These are phyloP conservation scores for Geranomyces variabilis DNA, from an alignment of 192 early-diverging fungal species.

Conservation along the genomic window DNA sequence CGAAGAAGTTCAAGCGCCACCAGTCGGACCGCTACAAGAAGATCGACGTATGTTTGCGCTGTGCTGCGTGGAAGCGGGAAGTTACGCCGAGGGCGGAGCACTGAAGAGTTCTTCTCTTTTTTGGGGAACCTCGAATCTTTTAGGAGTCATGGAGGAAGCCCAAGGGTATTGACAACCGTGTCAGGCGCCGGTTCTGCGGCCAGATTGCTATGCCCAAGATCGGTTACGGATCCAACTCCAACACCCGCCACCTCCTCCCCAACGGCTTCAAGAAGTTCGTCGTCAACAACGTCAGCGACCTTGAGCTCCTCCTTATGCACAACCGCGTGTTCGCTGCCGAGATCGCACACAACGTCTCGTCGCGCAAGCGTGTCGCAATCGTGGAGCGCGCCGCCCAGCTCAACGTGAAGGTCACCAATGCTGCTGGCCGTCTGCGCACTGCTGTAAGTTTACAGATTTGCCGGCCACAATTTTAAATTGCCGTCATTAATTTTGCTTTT, in stretches of 20 bases:
- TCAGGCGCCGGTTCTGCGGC: constrained; percentile 98
- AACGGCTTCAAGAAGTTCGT: constrained; percentile 99
- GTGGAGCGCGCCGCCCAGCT: constrained; percentile 94
- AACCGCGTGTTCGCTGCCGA: constrained; percentile 99
- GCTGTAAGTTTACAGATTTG: constrained; percentile 29
- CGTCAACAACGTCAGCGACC: constrained; percentile 87
- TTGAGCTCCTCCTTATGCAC: constrained; percentile 98
- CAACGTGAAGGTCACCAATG: constrained; percentile 96
- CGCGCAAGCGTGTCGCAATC: constrained; percentile 91
- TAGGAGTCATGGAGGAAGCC: constrained; percentile 99
- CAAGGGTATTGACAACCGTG: constrained; percentile 99
- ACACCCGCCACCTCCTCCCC: constrained; percentile 95
- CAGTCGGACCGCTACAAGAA: constrained; percentile 99
- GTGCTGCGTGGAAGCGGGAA: too few species aligned
- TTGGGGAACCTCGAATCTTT: constrained; percentile 13
- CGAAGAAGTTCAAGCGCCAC: constrained; percentile 93
- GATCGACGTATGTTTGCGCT: constrained; percentile 81
- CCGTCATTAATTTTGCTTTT: neutral
- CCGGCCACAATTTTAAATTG: neutral
- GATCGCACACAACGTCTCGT: constrained; percentile 96
- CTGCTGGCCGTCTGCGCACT: constrained; percentile 75
- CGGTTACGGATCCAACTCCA: constrained; percentile 97
- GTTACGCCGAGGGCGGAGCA: constrained; percentile 97
- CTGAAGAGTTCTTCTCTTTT: neutral
- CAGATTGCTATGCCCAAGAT: constrained; percentile 98